Evolutionary conservation across 352 stramenopile species (phyloP).

Genomic region (Phytophthora niederhauseri): DNA sequence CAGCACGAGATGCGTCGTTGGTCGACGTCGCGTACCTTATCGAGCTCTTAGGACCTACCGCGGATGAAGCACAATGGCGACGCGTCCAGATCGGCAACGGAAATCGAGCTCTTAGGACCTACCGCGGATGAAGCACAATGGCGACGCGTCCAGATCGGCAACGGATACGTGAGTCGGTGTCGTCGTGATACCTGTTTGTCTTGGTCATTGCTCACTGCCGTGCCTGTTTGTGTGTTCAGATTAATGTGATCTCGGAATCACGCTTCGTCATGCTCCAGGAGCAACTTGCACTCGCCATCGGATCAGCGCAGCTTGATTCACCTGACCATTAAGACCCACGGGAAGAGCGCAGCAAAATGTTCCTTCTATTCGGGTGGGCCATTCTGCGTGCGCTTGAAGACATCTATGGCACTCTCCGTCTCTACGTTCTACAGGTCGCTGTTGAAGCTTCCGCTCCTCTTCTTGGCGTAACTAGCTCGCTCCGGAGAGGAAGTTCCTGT

Average conservation of each 20-base stretch:
- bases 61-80: slow-evolving; percentile 25
- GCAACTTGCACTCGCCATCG: slow-evolving; percentile 8
- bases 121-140: slow-evolving; percentile 21
- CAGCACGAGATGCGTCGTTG: slow-evolving; percentile 52
- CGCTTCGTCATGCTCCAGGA: slow-evolving; percentile 20
- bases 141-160: slow-evolving; percentile 50
- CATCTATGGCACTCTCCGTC: slow-evolving; percentile 16
- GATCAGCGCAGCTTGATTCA: not conserved
- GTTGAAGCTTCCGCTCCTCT: slow-evolving; percentile 35
- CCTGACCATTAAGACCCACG: slow-evolving; percentile 4
- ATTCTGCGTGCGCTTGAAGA: not conserved
- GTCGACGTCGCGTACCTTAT: slow-evolving; percentile 52
- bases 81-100: no score
- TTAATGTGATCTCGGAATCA: slow-evolving; percentile 31
- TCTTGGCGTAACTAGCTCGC: slow-evolving; percentile 25
- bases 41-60: slow-evolving; percentile 7
- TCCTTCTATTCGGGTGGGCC: slow-evolving; percentile 26
- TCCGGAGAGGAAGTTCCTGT: slow-evolving; percentile 7
- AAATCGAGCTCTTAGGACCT: slow-evolving; percentile 2
- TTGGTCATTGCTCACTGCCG: slow-evolving; percentile 6
- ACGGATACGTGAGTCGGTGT: slow-evolving; percentile 54
- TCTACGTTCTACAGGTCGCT: slow-evolving; percentile 32
- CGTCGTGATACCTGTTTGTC: not conserved
- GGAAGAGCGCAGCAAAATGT: not conserved
- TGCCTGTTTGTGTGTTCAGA: slow-evolving; percentile 12